A percentile compares a stretch with the other conserved stretches of the same genome.
Conservation (phyloP, 768 basidiomycete genomes). For the Naganishia friedmannii region DNA sequence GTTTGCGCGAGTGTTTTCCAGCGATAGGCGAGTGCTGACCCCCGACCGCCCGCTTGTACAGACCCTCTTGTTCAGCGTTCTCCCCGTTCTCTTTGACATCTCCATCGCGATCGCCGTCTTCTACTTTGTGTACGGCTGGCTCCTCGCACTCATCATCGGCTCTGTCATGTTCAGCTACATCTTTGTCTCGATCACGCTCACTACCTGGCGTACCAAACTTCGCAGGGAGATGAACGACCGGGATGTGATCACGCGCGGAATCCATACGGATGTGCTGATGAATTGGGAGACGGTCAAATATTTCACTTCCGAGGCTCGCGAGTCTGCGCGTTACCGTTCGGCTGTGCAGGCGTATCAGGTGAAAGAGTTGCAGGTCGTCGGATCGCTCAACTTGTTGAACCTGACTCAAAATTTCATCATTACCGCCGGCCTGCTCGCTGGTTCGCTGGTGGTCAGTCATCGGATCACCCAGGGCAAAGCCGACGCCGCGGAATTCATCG, state of each 20-base stretch:
- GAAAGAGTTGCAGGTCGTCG: constrained; percentile 69
- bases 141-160: constrained; percentile 62
- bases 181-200: constrained; percentile 57
- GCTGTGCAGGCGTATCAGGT: constrained; percentile 72
- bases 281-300: constrained; percentile 69
- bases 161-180: constrained; percentile 61
- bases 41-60: constrained; percentile 41
- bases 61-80: constrained; percentile 76
- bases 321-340: constrained; percentile 66
- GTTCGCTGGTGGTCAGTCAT: constrained; percentile 72
- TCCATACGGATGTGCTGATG: constrained; percentile 65
- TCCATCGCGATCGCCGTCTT: constrained; percentile 50
- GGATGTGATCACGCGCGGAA: constrained; percentile 75
- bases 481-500: constrained; percentile 64
- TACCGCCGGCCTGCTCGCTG: constrained; percentile 71
- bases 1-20: constrained; percentile 20
- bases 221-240: constrained; percentile 76
- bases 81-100: constrained; percentile 80
- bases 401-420: constrained; percentile 58
- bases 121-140: constrained; percentile 46
- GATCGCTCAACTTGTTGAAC: constrained; percentile 71
- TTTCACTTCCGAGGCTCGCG: constrained; percentile 80
- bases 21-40: background rate
- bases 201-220: constrained; percentile 70
- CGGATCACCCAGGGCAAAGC: constrained; percentile 62